Conservation (phyloP, 2,329 filamentous ascomycete species). For the Ciborinia camelliae region DNA sequence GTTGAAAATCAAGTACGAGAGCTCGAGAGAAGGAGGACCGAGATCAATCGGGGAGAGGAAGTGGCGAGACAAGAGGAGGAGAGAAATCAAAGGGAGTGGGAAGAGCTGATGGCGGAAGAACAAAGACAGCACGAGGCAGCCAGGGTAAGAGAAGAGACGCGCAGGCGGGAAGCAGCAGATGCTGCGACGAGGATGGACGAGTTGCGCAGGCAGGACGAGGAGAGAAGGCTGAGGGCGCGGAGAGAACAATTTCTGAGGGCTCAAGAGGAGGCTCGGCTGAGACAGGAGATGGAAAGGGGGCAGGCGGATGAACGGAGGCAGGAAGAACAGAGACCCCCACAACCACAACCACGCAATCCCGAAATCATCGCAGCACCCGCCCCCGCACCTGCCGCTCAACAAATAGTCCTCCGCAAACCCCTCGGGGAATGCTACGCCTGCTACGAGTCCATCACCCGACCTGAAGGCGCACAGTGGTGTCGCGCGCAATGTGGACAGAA, state of each 20-base stretch:
- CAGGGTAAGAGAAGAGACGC: no score
- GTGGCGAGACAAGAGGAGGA: background rate
- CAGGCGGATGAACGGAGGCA: background rate
- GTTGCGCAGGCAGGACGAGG: background rate
- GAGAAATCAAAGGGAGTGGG: background rate
- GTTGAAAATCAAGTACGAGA: no score
- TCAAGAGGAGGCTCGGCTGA: no score
- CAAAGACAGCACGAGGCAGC: no score
- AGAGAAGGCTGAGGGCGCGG: background rate
- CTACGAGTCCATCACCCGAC: background rate
- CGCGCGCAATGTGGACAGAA: slow-evolving; percentile 5
- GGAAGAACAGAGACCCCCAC: background rate
- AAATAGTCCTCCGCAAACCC: background rate
- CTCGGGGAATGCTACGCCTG: background rate
- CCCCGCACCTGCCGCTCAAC: background rate
- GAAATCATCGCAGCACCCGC: background rate
- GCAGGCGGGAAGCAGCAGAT: no score
- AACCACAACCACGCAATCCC: background rate
- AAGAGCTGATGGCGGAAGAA: no score
- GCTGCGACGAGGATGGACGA: no score
- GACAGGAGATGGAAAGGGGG: no score
- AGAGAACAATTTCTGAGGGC: no score
- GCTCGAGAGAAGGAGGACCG: no score
- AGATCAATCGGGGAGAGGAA: no score
- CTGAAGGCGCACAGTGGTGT: background rate